Percentiles rank a stretch among this genome's conserved stretches.
Conservation (phyloP, 2,329 filamentous ascomycete species). For the Pseudocercospora pini-densiflorae region DNA sequence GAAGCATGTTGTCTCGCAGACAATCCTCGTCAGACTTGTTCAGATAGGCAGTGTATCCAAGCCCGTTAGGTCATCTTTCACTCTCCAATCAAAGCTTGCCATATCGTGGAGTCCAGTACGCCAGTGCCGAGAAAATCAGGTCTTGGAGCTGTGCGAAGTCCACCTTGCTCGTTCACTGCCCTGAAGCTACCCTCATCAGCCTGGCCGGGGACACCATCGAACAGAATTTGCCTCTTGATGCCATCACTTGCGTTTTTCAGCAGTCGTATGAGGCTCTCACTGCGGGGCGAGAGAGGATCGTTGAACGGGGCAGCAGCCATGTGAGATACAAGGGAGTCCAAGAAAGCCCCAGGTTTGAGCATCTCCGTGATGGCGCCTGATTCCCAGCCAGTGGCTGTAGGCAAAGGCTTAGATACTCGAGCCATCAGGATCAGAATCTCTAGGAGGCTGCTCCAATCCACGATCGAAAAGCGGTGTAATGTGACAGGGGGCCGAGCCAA, state of each 20-base stretch:
- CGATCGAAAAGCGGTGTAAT: slow-evolving; percentile 31
- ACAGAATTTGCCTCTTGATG: slow-evolving; percentile 27
- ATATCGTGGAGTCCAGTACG: slow-evolving; percentile 25
- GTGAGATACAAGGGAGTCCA: slow-evolving; percentile 28
- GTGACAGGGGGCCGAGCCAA: slow-evolving; percentile 27
- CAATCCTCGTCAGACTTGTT: not conserved
- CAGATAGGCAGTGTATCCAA: not conserved
- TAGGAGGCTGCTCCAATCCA: slow-evolving; percentile 35
- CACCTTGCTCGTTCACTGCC: slow-evolving; percentile 7
- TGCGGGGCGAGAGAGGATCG: slow-evolving; percentile 29
- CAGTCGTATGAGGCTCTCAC: slow-evolving; percentile 23
- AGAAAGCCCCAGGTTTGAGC: slow-evolving; percentile 29
- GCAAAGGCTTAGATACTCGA: slow-evolving; percentile 23
- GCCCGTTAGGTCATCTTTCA: not conserved
- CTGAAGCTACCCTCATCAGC: slow-evolving; percentile 4
- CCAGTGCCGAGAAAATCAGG: slow-evolving; percentile 22
- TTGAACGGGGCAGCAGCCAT: slow-evolving; percentile 27
- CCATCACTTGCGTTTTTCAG: slow-evolving; percentile 27
- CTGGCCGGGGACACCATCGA: slow-evolving; percentile 12
- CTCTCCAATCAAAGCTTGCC: slow-evolving; percentile 18
- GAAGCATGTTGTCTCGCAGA: not conserved
- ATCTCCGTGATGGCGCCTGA: slow-evolving; percentile 32
- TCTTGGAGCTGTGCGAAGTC: not conserved
- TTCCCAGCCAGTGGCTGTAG: slow-evolving; percentile 29
- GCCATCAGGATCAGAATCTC: slow-evolving; percentile 32